A percentile compares a stretch with the other conserved stretches of the same genome.
These are phyloP conservation scores for Vishniacozyma victoriae DNA, from an alignment of 768 basidiomycete genomes.

Conservation along the genomic window DNA sequence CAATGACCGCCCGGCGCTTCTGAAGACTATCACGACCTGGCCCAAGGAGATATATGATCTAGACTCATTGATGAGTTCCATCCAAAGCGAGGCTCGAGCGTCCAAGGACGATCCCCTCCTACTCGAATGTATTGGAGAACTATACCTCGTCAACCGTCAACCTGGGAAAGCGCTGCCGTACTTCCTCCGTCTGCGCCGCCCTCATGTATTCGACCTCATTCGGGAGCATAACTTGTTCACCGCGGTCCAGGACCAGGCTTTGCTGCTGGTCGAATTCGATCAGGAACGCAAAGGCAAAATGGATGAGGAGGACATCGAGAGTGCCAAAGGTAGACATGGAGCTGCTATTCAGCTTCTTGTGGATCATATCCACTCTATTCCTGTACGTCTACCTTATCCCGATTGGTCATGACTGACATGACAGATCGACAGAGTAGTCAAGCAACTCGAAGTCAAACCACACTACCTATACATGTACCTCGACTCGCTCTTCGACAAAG, in stretches of 20 bases:
- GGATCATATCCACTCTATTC: conserved; percentile 92
- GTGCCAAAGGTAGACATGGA: conserved; percentile 51
- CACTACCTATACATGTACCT: conserved; percentile 88
- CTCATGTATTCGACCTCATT: conserved; percentile 91
- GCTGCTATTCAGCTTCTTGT: conserved; percentile 81
- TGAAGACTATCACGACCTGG: conserved; percentile 78
- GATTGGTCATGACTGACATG: not conserved
- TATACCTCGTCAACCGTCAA: conserved; percentile 81
- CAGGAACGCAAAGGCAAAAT: conserved; percentile 58
- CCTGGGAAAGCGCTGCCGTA: conserved; percentile 89
- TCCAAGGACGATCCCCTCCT: conserved; percentile 57
- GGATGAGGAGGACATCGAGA: conserved; percentile 10
- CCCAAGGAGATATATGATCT: conserved; percentile 86
- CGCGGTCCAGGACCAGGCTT: conserved; percentile 86
- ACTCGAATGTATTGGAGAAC: conserved; percentile 91
- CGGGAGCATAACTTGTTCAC: conserved; percentile 89
- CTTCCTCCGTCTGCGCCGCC: conserved; percentile 74
- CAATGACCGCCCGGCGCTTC: conserved; percentile 67
- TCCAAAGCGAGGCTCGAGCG: conserved; percentile 71
- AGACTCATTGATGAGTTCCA: conserved; percentile 77
- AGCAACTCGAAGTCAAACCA: conserved; percentile 69
- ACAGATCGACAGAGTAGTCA: conserved; percentile 79
- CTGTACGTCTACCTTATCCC: conserved; percentile 57
- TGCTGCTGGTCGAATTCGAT: conserved; percentile 90
- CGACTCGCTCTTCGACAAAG: conserved; percentile 80